Percentiles rank a stretch among this genome's conserved stretches.
These are phyloP conservation scores for Starmerella powellii DNA, from an alignment of 805 yeast species.

Conservation along the genomic window DNA sequence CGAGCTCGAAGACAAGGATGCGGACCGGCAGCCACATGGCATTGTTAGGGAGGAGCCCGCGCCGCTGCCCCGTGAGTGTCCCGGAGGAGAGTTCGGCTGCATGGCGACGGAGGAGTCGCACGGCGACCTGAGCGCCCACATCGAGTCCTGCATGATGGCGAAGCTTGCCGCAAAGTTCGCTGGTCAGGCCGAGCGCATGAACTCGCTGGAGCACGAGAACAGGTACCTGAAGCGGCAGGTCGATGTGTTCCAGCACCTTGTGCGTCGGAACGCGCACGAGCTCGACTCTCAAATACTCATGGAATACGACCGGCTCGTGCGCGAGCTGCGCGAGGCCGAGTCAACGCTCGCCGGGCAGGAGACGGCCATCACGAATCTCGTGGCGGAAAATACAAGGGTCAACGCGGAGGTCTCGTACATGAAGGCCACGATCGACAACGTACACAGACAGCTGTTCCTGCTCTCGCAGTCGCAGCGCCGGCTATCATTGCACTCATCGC, in stretches of 20 bases:
- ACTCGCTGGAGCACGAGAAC: slow-evolving; percentile 28
- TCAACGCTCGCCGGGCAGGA: slow-evolving; percentile 27
- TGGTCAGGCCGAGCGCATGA: slow-evolving; percentile 24
- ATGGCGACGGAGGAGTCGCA: slow-evolving; percentile 17
- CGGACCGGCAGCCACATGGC: too few relatives aligned
- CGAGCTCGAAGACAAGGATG: too few relatives aligned
- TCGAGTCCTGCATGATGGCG: slow-evolving; percentile 23
- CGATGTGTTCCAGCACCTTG: slow-evolving; percentile 19
- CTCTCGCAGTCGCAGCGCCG: slow-evolving; percentile 18
- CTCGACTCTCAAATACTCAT: slow-evolving; percentile 24
- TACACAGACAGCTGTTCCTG: slow-evolving; percentile 31
- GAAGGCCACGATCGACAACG: slow-evolving; percentile 26
- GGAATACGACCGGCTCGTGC: slow-evolving; percentile 30
- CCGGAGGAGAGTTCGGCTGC: slow-evolving; percentile 26
- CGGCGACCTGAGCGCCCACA: slow-evolving; percentile 17
- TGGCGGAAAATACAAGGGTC: slow-evolving; percentile 28
- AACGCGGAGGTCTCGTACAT: slow-evolving; percentile 28
- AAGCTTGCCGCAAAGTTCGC: slow-evolving; percentile 23
- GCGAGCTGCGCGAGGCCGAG: slow-evolving; percentile 27
- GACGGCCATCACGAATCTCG: slow-evolving; percentile 27
- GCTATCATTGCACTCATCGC: slow-evolving; percentile 8
- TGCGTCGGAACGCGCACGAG: slow-evolving; percentile 20
- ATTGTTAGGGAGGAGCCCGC: too few relatives aligned
- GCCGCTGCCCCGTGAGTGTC: slow-evolving; percentile 21
- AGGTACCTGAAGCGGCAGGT: slow-evolving; percentile 25